Base-by-base conservation (phyloP, 257 asterid species). In the Scutellaria minor region DNA sequence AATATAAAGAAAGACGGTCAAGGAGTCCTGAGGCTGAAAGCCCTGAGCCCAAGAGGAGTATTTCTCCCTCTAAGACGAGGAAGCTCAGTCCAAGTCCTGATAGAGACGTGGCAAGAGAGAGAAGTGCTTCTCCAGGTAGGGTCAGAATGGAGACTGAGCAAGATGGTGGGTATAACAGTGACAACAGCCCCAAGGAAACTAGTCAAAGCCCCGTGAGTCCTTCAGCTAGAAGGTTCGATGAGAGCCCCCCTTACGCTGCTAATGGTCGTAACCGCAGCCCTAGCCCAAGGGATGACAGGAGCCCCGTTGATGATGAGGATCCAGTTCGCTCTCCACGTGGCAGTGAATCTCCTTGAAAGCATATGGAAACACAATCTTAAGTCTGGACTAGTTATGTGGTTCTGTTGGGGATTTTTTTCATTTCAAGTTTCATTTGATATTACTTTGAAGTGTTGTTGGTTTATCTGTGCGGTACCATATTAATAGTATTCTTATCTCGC, bases 81-180 rank as follows among this genome's bases (percentile, higher is more conserved):
- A 88, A 83, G 80, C 88, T 76, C 64, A 90, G 96, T 72, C 85
- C 80, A 8, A 78, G 90, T 11, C 91, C 97, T 7, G 89, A 77
- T 6, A 85, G 84, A 52, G 88, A 73, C 41, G 79, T 61, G 42
- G 83, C 77, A 0, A 75, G 73, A 76, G 87, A 82, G 72, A 77
- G 77, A 66, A 87, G 94, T 57, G 82, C 82, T 65, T 82, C 88
- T 44, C 84, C 88, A 0, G 40, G 41, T 39, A 80, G 74, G 71
- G 83, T 20, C 39, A 73, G 81, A 75, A 55, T 66, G 70, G 84
- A 76, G 67, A 68, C 76, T 0, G 92, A 78, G 63, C 84, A 67
- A 75, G 90, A 85, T 35, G 86, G 78, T 35, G 86, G 78, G 59
- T 75, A 85, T 61, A 84, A 85, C 45, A 84, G 81, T 70, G 85